phyloP scores from a whole-genome alignment of 176 grass and related monocot species.

The Phragmites australis region DNA sequence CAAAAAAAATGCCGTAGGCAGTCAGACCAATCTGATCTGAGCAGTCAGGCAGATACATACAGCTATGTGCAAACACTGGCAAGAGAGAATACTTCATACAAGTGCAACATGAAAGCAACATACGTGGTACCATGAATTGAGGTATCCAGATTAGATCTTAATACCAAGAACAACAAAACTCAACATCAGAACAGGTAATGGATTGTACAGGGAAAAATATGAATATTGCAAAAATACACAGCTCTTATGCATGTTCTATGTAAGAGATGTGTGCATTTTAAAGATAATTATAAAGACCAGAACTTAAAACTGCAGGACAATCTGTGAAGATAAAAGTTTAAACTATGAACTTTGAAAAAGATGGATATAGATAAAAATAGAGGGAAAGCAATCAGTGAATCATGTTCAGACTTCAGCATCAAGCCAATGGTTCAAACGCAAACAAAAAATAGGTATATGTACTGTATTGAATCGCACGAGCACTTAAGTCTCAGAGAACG shows the following conservation, averaged over 20 bases:
- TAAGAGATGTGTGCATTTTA: neutral
- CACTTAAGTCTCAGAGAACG: slow-evolving; percentile 19
- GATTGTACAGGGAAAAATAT: slow-evolving; percentile 18
- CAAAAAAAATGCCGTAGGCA: neutral
- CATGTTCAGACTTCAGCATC: slow-evolving; percentile 18
- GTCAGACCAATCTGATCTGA: slow-evolving; percentile 3
- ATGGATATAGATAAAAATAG: neutral
- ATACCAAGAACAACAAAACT: neutral
- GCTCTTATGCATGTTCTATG: neutral
- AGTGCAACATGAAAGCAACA: slow-evolving; percentile 6
- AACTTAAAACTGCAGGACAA: slow-evolving; percentile 6
- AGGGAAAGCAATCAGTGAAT: slow-evolving; percentile 18
- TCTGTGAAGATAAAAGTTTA: neutral
- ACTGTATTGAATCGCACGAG: slow-evolving; percentile 1
- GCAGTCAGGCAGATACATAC: slow-evolving; percentile 1
- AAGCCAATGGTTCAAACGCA: slow-evolving; percentile 16
- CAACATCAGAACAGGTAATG: slow-evolving; percentile 3
- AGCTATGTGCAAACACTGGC: neutral
- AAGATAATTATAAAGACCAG: neutral
- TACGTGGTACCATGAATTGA: neutral
- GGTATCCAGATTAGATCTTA: slow-evolving; percentile 12
- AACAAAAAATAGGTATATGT: neutral
- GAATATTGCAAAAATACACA: slow-evolving; percentile 7
- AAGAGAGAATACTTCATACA: neutral
- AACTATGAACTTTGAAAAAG: neutral